Percentiles rank a stretch among this genome's conserved stretches.
phyloP scores from a whole-genome alignment of 2,329 filamentous ascomycete species.

The Phoma sp. region DNA sequence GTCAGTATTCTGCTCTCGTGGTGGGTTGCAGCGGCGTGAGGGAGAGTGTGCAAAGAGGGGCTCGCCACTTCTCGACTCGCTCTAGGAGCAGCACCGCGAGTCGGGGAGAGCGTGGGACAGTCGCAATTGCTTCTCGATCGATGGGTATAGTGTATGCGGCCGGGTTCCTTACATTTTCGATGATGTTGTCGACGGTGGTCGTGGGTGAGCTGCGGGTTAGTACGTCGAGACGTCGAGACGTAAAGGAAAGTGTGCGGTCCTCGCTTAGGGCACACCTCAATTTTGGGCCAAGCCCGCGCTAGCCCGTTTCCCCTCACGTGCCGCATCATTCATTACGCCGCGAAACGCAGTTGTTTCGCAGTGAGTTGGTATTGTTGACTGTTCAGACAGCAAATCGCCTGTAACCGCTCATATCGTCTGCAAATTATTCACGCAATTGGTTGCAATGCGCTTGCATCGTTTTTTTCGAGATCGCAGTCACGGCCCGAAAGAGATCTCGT shows the following conservation, averaged over 20 bases:
- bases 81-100: constrained; percentile 31
- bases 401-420: not conserved
- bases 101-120: constrained; percentile 25
- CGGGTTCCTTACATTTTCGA: constrained; percentile 53
- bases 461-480: not conserved
- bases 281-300: constrained; percentile 10
- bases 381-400: not conserved
- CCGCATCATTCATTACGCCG: constrained; percentile 14
- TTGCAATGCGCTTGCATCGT: not conserved
- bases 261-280: not conserved
- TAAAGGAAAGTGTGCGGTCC: constrained; percentile 20
- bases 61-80: constrained; percentile 41
- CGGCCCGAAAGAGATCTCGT: not conserved
- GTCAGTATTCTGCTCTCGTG: constrained; percentile 40
- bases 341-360: constrained; percentile 4
- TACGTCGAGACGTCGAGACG: constrained; percentile 7
- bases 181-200: constrained; percentile 50
- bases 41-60: constrained; percentile 43
- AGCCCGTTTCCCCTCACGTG: constrained; percentile 10
- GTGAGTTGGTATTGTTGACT: not conserved
- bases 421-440: not conserved
- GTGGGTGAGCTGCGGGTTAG: constrained; percentile 36
- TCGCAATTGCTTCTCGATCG: constrained; percentile 29
- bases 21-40: constrained; percentile 27
- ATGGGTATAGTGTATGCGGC: constrained; percentile 22